phyloP scores from a whole-genome alignment of 768 basidiomycete genomes.

The Suillus weaverae region DNA sequence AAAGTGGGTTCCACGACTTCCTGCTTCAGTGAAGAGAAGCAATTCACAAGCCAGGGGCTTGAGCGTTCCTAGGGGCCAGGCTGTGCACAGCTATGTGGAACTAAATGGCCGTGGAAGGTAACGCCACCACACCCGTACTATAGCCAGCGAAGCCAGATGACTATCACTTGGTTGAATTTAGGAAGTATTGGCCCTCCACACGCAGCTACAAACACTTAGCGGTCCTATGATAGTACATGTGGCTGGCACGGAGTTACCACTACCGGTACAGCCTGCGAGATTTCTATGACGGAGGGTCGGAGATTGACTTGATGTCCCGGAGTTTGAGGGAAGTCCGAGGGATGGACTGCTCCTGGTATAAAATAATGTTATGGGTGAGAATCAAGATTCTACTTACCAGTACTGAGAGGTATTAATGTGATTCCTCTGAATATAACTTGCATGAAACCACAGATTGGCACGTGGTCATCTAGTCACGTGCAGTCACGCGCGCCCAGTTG shows the following conservation, averaged over 20 bases:
- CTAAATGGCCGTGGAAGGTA: neutral
- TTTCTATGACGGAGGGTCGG: neutral
- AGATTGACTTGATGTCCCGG: neutral
- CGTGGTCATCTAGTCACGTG: slow-evolving; percentile 22
- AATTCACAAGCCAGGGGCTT: neutral
- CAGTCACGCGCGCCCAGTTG: slow-evolving; percentile 32
- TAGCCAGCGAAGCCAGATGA: neutral
- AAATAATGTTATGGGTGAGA: no score
- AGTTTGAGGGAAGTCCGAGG: neutral
- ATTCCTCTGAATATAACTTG: no score
- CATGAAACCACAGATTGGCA: no score
- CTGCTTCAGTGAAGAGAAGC: neutral
- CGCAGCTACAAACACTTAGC: neutral
- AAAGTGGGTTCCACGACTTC: neutral
- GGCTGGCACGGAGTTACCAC: neutral
- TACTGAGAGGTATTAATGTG: no score
- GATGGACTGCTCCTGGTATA: neutral
- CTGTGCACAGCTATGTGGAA: neutral
- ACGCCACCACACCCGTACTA: neutral
- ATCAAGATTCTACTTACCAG: no score
- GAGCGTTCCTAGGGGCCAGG: neutral
- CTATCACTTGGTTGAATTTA: neutral
- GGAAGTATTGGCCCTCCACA: neutral
- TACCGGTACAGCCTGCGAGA: neutral
- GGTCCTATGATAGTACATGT: neutral